Evolutionary conservation across 306 rosid species (phyloP).

Genomic region (Glycine soja): DNA sequence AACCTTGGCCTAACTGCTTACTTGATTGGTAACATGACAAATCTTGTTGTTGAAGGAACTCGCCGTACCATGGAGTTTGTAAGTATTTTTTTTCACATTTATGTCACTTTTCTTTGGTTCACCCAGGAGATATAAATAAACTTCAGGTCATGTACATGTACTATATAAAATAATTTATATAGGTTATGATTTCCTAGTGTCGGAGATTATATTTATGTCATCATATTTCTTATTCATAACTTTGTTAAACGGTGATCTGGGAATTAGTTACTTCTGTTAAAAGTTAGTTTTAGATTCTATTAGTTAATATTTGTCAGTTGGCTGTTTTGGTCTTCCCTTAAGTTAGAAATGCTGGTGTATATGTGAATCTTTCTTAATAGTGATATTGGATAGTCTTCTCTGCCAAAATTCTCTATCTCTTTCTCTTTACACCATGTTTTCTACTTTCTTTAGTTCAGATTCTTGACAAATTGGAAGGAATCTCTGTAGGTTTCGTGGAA

Average conservation of each 20-base stretch:
- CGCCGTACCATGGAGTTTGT: constrained; percentile 98
- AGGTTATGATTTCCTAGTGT: background rate
- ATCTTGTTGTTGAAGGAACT: constrained; percentile 94
- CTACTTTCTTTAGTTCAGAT: background rate
- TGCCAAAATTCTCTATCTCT: background rate
- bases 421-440: background rate
- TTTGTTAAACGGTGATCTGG: background rate
- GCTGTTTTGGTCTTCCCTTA: background rate
- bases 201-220: background rate
- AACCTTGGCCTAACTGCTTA: constrained; percentile 96
- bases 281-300: background rate
- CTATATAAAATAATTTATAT: background rate
- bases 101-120: background rate
- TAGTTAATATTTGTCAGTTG: background rate
- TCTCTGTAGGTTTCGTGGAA: background rate
- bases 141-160: background rate
- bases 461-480: background rate
- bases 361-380: background rate
- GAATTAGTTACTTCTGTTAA: background rate
- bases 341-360: background rate
- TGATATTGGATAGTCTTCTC: background rate
- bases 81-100: constrained; percentile 22
- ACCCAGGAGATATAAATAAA: background rate
- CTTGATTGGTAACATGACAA: constrained; percentile 97
- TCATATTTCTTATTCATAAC: background rate